Percentiles rank a stretch among this genome's conserved stretches.
Evolutionary conservation across 2,329 filamentous ascomycete species (phyloP).

Genomic region (Cryphonectria nitschkei): DNA sequence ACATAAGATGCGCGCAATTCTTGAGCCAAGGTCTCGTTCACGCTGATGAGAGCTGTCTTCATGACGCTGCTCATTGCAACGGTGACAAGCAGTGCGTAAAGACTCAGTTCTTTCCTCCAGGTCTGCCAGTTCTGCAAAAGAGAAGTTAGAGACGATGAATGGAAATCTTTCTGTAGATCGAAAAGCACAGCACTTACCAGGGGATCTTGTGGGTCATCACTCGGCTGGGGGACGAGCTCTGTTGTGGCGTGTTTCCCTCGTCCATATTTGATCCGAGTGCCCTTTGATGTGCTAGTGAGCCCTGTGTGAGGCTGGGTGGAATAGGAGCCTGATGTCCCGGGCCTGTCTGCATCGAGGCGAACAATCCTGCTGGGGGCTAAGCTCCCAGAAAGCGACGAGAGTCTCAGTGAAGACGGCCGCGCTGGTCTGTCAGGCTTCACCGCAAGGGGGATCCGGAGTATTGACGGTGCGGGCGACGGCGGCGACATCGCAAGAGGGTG

Average conservation of each 20-base stretch:
- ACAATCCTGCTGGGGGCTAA: slow-evolving; percentile 19
- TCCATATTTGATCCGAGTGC: slow-evolving; percentile 51
- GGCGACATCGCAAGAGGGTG: slow-evolving; percentile 24
- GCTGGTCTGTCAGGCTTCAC: slow-evolving; percentile 1
- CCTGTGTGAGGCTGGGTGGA: slow-evolving; percentile 24
- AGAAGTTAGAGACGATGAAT: slow-evolving; percentile 15
- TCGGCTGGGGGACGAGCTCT: slow-evolving; percentile 59
- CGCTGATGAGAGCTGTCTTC: slow-evolving; percentile 58
- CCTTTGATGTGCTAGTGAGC: slow-evolving; percentile 40
- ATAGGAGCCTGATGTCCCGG: slow-evolving; percentile 31
- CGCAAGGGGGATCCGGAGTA: neutral
- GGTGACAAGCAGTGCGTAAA: slow-evolving; percentile 50
- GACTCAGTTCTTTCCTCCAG: slow-evolving; percentile 58
- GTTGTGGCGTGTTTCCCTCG: slow-evolving; percentile 46
- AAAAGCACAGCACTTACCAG: slow-evolving; percentile 44
- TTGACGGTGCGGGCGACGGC: slow-evolving; percentile 1
- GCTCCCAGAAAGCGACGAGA: slow-evolving; percentile 17
- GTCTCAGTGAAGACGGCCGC: slow-evolving; percentile 18
- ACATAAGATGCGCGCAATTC: slow-evolving; percentile 52
- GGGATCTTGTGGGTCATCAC: slow-evolving; percentile 57
- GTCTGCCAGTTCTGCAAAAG: slow-evolving; percentile 55
- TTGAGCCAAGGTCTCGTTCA: slow-evolving; percentile 49
- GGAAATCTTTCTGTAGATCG: neutral
- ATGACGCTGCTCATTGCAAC: slow-evolving; percentile 52
- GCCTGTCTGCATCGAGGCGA: slow-evolving; percentile 35